phyloP scores from a whole-genome alignment of 2,329 filamentous ascomycete genomes.

The Akanthomyces uredinophilus region DNA sequence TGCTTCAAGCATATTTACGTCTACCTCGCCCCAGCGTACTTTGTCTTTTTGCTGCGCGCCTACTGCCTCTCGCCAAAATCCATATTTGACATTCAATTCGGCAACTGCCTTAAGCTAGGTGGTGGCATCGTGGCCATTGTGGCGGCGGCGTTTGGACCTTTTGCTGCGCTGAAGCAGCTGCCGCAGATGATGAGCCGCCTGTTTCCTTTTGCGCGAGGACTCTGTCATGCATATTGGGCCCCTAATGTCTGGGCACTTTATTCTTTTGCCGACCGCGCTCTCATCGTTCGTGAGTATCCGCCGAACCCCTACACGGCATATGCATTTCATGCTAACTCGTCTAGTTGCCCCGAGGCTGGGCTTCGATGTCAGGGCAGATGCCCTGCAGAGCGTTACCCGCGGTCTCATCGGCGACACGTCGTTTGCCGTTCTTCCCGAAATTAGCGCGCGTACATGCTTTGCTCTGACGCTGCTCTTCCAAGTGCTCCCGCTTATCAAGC shows the following conservation, averaged over 20 bases:
- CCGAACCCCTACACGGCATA: background rate
- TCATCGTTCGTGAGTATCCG: constrained; percentile 70
- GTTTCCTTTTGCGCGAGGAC: constrained; percentile 88
- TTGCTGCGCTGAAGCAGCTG: constrained; percentile 74
- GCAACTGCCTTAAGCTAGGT: constrained; percentile 81
- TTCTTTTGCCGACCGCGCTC: constrained; percentile 76
- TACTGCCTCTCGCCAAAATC: constrained; percentile 82
- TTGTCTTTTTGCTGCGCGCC: constrained; percentile 81
- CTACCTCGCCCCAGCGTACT: constrained; percentile 92
- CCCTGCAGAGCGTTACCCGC: constrained; percentile 82
- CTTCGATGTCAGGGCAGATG: constrained; percentile 65
- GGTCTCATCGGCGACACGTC: constrained; percentile 90
- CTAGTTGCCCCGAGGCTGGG: constrained; percentile 77
- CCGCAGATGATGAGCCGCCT: constrained; percentile 77
- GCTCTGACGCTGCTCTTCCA: constrained; percentile 78
- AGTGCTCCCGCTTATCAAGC: constrained; percentile 69
- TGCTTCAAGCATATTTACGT: constrained; percentile 99
- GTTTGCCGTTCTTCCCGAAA: constrained; percentile 87
- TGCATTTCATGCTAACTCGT: background rate
- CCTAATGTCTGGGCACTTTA: constrained; percentile 97
- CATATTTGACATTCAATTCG: constrained; percentile 68
- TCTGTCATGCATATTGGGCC: constrained; percentile 98
- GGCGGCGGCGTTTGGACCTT: constrained; percentile 81
- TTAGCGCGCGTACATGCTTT: constrained; percentile 77
- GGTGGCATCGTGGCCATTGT: constrained; percentile 66